Conservation (phyloP, 129 eudicot genomes). For the Logfia minima region DNA sequence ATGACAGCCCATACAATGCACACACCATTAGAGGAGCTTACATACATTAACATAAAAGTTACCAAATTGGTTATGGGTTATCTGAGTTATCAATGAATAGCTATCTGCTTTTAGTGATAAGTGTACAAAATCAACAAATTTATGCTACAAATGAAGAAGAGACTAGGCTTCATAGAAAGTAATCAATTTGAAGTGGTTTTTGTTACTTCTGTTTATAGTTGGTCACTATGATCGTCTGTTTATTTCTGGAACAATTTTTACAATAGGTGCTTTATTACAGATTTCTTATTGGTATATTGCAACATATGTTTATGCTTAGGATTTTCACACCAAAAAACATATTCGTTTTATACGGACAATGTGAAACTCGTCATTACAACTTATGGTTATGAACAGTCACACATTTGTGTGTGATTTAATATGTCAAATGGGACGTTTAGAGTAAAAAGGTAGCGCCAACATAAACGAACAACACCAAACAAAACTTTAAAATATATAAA, state of each 20-base stretch:
- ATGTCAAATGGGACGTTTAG: background rate
- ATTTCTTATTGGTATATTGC: background rate
- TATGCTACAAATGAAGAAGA: background rate
- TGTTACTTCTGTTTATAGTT: slow-evolving; percentile 32
- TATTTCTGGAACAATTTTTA: background rate
- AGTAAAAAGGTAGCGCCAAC: background rate
- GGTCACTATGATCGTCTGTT: background rate
- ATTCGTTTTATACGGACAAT: background rate
- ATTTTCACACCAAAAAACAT: background rate
- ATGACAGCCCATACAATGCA: background rate
- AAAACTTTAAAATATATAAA: background rate
- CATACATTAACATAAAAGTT: too few species aligned
- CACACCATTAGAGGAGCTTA: background rate
- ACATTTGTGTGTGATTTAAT: background rate
- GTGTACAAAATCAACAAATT: background rate
- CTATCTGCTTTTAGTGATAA: background rate
- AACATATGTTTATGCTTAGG: too few species aligned
- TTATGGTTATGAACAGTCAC: background rate
- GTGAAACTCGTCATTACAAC: background rate
- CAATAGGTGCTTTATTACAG: background rate
- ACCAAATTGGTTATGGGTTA: background rate
- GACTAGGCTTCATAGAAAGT: background rate
- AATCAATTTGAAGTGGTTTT: slow-evolving; percentile 23
- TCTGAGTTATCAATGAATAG: background rate
- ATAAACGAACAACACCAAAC: slow-evolving; percentile 5